Percentiles rank a stretch among this genome's conserved stretches.
Conservation (phyloP, 116 monocot genomes). For the Papilionanthe hybrid region DNA sequence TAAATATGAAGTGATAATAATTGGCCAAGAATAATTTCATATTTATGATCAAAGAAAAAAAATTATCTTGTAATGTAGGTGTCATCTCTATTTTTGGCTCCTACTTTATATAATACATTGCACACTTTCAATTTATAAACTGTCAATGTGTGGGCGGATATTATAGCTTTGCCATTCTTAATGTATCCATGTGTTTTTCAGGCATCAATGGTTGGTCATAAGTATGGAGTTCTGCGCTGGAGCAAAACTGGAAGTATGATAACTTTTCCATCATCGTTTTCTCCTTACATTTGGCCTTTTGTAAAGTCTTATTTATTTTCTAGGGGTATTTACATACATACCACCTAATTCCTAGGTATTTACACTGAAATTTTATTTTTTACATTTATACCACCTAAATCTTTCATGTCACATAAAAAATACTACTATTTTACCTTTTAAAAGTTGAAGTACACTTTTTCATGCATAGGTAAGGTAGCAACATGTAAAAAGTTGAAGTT, state of each 20-base stretch:
- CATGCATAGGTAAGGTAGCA: too few relatives aligned
- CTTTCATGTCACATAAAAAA: too few relatives aligned
- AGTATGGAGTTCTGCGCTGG: conserved; percentile 95
- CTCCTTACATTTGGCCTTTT: not conserved
- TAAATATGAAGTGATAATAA: not conserved
- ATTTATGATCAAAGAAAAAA: not conserved
- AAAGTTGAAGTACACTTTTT: too few relatives aligned
- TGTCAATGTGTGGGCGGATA: not conserved
- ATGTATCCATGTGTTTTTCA: conserved; percentile 24
- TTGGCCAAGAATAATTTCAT: not conserved
- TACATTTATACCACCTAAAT: too few relatives aligned
- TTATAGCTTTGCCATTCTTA: not conserved
- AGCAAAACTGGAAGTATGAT: conserved; percentile 94
- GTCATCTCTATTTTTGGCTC: not conserved
- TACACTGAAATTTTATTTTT: too few relatives aligned
- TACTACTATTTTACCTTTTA: too few relatives aligned
- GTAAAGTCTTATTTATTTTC: not conserved
- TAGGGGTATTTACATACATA: too few relatives aligned
- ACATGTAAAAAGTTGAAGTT: too few relatives aligned
- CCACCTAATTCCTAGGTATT: too few relatives aligned
- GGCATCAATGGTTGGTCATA: conserved; percentile 98
- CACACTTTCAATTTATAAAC: not conserved
- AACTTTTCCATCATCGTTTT: not conserved
- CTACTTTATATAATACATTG: not conserved
- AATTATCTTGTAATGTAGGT: not conserved